A percentile compares a stretch with the other conserved stretches of the same genome.
These are phyloP conservation scores for Neurospora tetrasperma DNA, from an alignment of 495 filamentous ascomycete genomes.

Conservation along the genomic window DNA sequence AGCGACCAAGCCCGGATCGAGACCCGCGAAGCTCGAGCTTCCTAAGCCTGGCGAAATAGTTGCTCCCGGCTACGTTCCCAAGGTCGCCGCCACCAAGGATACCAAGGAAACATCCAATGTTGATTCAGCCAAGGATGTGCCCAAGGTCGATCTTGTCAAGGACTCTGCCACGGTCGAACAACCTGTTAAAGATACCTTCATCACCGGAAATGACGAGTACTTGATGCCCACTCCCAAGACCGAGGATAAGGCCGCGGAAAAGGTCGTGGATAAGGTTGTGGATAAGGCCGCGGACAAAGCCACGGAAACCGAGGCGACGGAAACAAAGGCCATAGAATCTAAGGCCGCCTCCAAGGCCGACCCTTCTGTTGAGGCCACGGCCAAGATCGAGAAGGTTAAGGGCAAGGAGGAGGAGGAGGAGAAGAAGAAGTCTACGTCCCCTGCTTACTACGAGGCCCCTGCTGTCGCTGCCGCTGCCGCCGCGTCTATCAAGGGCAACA, in stretches of 20 bases:
- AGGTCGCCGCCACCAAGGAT: not conserved
- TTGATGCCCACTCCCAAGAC: conserved; percentile 1
- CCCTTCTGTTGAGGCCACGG: conserved; percentile 12
- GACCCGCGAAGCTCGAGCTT: conserved; percentile 42
- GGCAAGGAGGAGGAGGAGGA: not conserved
- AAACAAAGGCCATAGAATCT: no score
- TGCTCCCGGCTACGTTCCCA: conserved; percentile 2
- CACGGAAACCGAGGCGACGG: conserved; percentile 2
- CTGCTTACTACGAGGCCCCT: not conserved
- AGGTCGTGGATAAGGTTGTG: conserved; percentile 25
- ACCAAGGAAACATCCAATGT: not conserved
- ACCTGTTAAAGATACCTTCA: not conserved
- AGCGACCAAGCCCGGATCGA: conserved; percentile 64
- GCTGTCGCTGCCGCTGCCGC: not conserved
- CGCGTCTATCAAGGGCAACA: conserved; percentile 15
- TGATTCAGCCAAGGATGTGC: conserved; percentile 3
- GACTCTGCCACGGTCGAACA: conserved; percentile 8
- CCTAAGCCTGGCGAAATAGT: conserved; percentile 28
- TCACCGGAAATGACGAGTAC: not conserved
- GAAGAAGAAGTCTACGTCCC: not conserved
- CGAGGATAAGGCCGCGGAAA: not conserved
- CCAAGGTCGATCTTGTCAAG: conserved; percentile 4
- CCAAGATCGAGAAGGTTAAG: conserved; percentile 3
- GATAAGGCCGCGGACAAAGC: conserved; percentile 33
- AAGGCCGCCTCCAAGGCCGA: conserved; percentile 4